phyloP scores from a whole-genome alignment of 2,329 filamentous ascomycete species.

The Polytolypa hystricis region DNA sequence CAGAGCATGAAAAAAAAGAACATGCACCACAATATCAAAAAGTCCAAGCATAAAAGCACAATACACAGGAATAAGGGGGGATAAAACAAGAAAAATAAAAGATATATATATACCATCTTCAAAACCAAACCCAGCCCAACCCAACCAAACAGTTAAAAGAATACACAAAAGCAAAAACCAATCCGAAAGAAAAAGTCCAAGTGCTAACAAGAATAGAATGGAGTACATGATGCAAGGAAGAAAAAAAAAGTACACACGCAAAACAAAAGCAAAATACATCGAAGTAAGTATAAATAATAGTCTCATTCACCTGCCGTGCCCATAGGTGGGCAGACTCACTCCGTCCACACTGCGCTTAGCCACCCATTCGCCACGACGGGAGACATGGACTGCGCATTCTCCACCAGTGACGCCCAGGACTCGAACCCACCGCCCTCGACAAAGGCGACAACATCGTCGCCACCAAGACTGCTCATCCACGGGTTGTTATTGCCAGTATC shows the following conservation, averaged over 20 bases:
- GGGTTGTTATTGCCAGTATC: neutral
- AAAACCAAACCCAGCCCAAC: conserved; percentile 1
- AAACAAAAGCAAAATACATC: neutral
- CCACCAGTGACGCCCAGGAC: conserved; percentile 5
- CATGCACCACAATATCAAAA: neutral
- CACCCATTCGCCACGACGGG: conserved; percentile 7
- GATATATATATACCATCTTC: neutral
- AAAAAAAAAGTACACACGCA: neutral
- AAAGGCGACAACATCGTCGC: conserved; percentile 13
- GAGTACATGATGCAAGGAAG: neutral
- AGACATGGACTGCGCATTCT: neutral
- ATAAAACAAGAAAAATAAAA: neutral
- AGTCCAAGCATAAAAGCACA: neutral
- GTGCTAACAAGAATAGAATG: neutral
- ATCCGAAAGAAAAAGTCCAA: neutral
- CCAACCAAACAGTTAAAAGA: neutral
- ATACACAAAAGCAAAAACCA: neutral
- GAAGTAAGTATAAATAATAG: neutral
- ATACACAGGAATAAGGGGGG: neutral
- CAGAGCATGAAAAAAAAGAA: neutral
- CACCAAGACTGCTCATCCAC: conserved; percentile 9
- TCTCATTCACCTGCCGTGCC: too few relatives aligned
- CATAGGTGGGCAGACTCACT: neutral
- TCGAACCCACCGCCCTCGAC: conserved; percentile 11
- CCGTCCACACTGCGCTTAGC: conserved; percentile 9